These are phyloP conservation scores for Hygrocybe punicea DNA, from an alignment of 768 basidiomycete genomes.

Conservation along the genomic window DNA sequence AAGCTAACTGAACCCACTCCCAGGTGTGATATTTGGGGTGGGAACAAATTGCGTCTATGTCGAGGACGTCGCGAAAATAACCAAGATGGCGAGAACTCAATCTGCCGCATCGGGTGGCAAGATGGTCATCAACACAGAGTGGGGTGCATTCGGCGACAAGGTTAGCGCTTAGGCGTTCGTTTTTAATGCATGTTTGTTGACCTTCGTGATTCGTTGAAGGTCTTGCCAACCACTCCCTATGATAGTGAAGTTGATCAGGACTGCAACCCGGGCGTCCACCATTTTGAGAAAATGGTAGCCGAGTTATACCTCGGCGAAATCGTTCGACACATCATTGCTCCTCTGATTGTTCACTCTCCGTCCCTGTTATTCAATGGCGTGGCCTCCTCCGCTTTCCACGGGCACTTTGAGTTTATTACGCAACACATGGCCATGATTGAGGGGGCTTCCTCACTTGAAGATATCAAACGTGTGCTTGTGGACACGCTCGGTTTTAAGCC, in stretches of 20 bases:
- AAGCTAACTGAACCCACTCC: slow-evolving; percentile 64
- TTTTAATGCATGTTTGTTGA: slow-evolving; percentile 16
- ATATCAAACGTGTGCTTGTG: slow-evolving; percentile 47
- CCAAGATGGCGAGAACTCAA: slow-evolving; percentile 50
- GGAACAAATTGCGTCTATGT: slow-evolving; percentile 85
- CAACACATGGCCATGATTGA: slow-evolving; percentile 62
- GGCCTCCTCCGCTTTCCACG: slow-evolving; percentile 54
- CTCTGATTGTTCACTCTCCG: slow-evolving; percentile 56
- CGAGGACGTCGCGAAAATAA: slow-evolving; percentile 60
- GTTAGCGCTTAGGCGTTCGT: slow-evolving; percentile 35
- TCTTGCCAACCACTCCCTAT: slow-evolving; percentile 45
- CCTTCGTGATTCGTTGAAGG: background rate
- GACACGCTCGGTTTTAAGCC: slow-evolving; percentile 46
- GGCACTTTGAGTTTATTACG: slow-evolving; percentile 74
- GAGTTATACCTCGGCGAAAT: slow-evolving; percentile 85
- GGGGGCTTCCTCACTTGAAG: slow-evolving; percentile 47
- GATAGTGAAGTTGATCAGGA: slow-evolving; percentile 77
- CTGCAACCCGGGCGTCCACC: slow-evolving; percentile 70
- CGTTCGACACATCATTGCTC: slow-evolving; percentile 63
- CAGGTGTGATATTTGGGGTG: slow-evolving; percentile 76
- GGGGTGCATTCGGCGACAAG: slow-evolving; percentile 79
- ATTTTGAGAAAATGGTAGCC: slow-evolving; percentile 79
- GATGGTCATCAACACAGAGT: slow-evolving; percentile 82
- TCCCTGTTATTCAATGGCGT: slow-evolving; percentile 61
- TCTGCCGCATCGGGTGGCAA: slow-evolving; percentile 39